Evolutionary conservation across 2,329 filamentous ascomycete genomes (phyloP), one percentile per base, ranked within the genome.

Genomic region (Cephalotrichum gorgonifer): DNA sequence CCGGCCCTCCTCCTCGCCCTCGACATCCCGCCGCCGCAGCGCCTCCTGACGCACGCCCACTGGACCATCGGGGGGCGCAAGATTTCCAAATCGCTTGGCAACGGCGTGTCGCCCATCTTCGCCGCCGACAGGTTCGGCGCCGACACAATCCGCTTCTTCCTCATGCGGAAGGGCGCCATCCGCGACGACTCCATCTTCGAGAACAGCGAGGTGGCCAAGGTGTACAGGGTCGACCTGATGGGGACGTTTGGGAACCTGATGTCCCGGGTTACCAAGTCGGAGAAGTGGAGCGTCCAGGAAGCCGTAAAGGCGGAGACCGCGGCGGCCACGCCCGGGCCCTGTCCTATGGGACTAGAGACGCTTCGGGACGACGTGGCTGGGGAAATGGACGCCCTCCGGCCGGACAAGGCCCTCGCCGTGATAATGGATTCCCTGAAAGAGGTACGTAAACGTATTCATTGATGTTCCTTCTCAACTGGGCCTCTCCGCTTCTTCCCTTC

Each of bases 31-130:
- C 71, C 86, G 1, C 88, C 93, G 1, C 84, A 82, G 59, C 81
- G 82, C 54, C 78, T 98, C 28, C 72, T 98, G 2, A 88, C 88
- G 47, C 93, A 98, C 62, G 89, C 85, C 2, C 93, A 98, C 64
- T 98, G 94, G 93, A 95, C 89, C 14, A 83, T 98, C 68, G 87
- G 86, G 50, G 81, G 81, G 48, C 79, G 83, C 57, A 98, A 98
- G 66, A 98, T 98, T 90, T 91, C 90, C 53, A 98, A 98, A 65
- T 95, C 88, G 1, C 80, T 85, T 2, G 93, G 93, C 53, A 96
- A 96, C 62, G 91, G 95, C 2, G 91, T 98, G 41, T 93, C 95
- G 60, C 93, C 93, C 0, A 89, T 94, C 61, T 88, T 88, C 56
- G 93, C 93, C 12, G 77, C 97, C 44, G 84, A 95, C 54, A 79